Conservation (phyloP, 2,329 filamentous ascomycete species). For the Fusarium pseudograminearum region DNA sequence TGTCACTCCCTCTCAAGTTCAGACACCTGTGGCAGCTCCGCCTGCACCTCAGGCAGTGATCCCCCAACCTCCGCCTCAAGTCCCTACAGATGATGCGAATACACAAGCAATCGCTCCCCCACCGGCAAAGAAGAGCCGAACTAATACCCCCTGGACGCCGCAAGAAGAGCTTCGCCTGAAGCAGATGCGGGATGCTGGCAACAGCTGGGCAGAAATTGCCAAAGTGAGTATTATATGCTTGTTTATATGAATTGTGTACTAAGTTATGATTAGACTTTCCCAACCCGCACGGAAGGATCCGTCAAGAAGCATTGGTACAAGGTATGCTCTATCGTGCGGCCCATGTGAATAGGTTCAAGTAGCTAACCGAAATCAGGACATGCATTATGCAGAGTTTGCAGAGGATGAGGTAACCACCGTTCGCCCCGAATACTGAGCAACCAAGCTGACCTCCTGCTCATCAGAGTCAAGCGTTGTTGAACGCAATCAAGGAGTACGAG, state of each 20-base stretch:
- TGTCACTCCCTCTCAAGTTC: constrained; percentile 51
- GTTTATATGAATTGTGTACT: constrained; percentile 5
- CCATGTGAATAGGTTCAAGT: background rate
- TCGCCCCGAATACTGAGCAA: constrained; percentile 22
- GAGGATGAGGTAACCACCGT: constrained; percentile 84
- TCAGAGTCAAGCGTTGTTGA: constrained; percentile 82
- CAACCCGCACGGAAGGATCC: constrained; percentile 91
- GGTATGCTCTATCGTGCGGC: constrained; percentile 62
- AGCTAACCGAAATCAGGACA: constrained; percentile 71
- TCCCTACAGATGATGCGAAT: constrained; percentile 50
- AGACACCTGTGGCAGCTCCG: constrained; percentile 49
- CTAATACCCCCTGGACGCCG: constrained; percentile 98
- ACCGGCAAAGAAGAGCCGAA: constrained; percentile 89
- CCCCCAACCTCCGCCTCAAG: constrained; percentile 47
- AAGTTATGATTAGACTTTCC: constrained; percentile 78
- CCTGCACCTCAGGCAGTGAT: constrained; percentile 48
- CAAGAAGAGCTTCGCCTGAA: constrained; percentile 93
- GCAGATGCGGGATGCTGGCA: constrained; percentile 91
- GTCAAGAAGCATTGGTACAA: constrained; percentile 99
- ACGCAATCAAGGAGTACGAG: constrained; percentile 98
- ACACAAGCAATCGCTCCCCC: constrained; percentile 57
- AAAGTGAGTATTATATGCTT: constrained; percentile 76
- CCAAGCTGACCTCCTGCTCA: constrained; percentile 39
- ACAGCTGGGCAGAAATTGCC: constrained; percentile 97
- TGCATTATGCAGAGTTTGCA: constrained; percentile 99